Evolutionary conservation across 2,329 filamentous ascomycete species (phyloP), one percentile per base, ranked within the genome.

Genomic region (Colletotrichum cereale): DNA sequence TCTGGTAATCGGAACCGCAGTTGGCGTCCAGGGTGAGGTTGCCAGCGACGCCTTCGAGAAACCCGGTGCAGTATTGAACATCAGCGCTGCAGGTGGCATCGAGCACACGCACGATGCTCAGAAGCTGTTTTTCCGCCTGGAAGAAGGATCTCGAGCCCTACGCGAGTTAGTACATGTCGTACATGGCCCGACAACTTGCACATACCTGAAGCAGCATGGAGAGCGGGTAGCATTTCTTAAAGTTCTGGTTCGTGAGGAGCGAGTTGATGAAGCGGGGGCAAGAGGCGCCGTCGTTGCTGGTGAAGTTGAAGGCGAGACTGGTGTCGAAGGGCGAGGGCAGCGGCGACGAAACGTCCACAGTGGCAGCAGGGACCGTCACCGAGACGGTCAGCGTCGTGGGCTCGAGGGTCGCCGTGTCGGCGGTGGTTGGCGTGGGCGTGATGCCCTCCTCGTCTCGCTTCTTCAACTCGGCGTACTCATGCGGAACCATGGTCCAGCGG

Each of bases 131-230:
- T 73, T 92, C 87, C 24, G 91, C 91, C 67, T 94, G 85, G 84
- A 98, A 98, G 83, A 98, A 97, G 50, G 90, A 90, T 62, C 87
- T 89, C 12, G 96, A 98, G 73, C 93, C 94, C 90, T 97, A 79
- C 21, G 16, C 42, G 44, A 42, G 61, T 80, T 65, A 80, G 75
- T 71, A 71, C 53, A 50, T 72, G 52, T 16, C 44, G 24, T 62
- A 21, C 58, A 29, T 57, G 38, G 34, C 42, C 6, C 42, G 16
- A 10, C 21, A 8, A 7, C 12, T 31, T 14, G 40, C 12, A 78
- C 88, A 78, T 83, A 93, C 93, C 85, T 93, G 90, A 12, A 98
- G 85, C 74, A 98, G 88, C 76, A 97, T 86, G 1, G 95, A 97
- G 68, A 98, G 86, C 0, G 96, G 94, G 75, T 95, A 90, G 83